phyloP scores from a whole-genome alignment of 305 asterid genomes.

The Withania somnifera region DNA sequence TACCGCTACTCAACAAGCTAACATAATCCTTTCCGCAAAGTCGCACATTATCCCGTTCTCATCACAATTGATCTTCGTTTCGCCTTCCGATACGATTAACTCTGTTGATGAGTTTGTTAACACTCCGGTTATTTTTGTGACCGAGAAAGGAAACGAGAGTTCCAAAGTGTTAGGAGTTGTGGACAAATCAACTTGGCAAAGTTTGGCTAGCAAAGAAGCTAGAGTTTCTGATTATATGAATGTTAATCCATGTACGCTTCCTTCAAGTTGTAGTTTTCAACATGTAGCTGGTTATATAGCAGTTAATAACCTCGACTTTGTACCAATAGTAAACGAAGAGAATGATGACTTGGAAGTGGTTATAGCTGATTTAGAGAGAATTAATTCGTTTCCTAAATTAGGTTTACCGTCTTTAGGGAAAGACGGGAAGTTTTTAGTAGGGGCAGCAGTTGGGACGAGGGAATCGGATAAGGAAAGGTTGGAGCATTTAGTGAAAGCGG shows the following conservation, averaged over 20 bases:
- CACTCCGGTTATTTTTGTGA: conserved; percentile 51
- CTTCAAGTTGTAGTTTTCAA: conserved; percentile 51
- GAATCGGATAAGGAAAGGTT: conserved; percentile 76
- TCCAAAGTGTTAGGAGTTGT: conserved; percentile 53
- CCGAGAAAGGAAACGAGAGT: conserved; percentile 33
- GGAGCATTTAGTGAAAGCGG: conserved; percentile 80
- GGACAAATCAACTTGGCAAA: conserved; percentile 53
- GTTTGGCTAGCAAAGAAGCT: conserved; percentile 31
- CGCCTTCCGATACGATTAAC: conserved; percentile 44
- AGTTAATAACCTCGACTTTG: conserved; percentile 38
- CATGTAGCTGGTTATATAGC: conserved; percentile 72
- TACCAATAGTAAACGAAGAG: conserved; percentile 38
- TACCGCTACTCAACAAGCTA: conserved; percentile 39
- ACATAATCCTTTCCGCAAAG: conserved; percentile 47
- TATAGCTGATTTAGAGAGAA: conserved; percentile 52
- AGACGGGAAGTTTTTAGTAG: conserved; percentile 72
- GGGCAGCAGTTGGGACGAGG: conserved; percentile 85
- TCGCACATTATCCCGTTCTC: conserved; percentile 63
- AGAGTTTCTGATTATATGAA: conserved; percentile 55
- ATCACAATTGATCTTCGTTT: conserved; percentile 33
- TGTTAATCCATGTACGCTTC: conserved; percentile 29
- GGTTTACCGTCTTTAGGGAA: conserved; percentile 65
- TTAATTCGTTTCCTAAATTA: conserved; percentile 59
- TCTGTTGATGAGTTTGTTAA: conserved; percentile 43
- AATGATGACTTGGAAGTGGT: conserved; percentile 41